Conservation (phyloP, 2,329 filamentous ascomycete genomes). For the Colletotrichum sidae region DNA sequence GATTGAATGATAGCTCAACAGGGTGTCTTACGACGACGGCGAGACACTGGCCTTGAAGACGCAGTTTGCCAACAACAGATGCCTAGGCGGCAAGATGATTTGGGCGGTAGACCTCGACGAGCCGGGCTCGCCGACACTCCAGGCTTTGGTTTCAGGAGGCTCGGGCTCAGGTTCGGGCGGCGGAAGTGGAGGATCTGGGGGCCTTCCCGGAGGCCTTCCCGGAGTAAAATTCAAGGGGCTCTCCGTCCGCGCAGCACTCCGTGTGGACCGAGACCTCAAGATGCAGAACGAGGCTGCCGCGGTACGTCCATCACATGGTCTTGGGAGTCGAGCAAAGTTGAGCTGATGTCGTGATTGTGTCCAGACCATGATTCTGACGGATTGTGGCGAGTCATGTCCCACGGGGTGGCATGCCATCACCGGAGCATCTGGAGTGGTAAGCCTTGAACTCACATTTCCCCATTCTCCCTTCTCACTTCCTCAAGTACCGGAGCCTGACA, state of each 20-base stretch:
- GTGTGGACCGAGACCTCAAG: conserved; percentile 7
- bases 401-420: not conserved
- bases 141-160: conserved; percentile 1
- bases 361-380: not conserved
- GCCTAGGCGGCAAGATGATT: conserved; percentile 3
- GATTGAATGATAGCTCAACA: not conserved
- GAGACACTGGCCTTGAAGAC: conserved; percentile 3
- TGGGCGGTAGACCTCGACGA: conserved; percentile 5
- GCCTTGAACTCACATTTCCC: not conserved
- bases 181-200: not conserved
- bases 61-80: conserved; percentile 3
- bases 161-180: not conserved
- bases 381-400: not conserved
- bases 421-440: not conserved
- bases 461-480: not conserved
- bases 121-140: not conserved
- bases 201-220: not conserved
- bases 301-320: not conserved
- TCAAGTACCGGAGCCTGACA: not conserved
- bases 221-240: not conserved
- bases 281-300: not conserved
- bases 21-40: conserved; percentile 8
- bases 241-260: not conserved
- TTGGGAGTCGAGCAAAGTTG: not conserved
- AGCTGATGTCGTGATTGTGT: not conserved